Conservation (phyloP, 108 stramenopile genomes). For the Asterionellopsis glacialis region DNA sequence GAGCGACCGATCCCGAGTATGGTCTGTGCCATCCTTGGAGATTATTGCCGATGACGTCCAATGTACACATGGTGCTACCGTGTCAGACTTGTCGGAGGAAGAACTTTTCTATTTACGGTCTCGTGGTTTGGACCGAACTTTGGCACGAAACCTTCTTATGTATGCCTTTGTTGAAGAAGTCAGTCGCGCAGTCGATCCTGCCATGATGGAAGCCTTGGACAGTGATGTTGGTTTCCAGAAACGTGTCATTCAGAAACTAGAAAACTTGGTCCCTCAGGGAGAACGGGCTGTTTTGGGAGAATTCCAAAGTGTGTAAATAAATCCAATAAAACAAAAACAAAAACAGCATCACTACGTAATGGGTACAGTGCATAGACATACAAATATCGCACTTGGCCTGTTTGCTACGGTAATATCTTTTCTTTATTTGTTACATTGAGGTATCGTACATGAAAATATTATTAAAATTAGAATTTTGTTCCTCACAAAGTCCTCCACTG, state of each 20-base stretch:
- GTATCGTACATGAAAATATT: too few relatives aligned
- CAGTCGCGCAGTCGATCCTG: constrained; percentile 41
- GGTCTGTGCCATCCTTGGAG: constrained; percentile 90
- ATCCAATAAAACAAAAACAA: constrained; percentile 4
- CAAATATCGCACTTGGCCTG: too few relatives aligned
- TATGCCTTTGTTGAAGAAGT: constrained; percentile 87
- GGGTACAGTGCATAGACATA: too few relatives aligned
- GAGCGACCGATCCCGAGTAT: constrained; percentile 77
- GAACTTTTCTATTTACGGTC: constrained; percentile 89
- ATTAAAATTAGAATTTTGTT: too few relatives aligned
- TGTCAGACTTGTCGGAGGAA: constrained; percentile 93
- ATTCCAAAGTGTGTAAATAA: constrained; percentile 70
- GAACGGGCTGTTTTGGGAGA: constrained; percentile 71
- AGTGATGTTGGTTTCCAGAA: constrained; percentile 60
- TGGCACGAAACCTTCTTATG: constrained; percentile 79
- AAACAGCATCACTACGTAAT: background rate
- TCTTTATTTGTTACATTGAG: too few relatives aligned
- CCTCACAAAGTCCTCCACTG: too few relatives aligned
- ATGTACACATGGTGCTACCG: constrained; percentile 95
- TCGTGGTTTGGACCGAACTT: constrained; percentile 73
- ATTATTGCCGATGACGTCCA: constrained; percentile 94
- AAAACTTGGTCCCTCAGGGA: constrained; percentile 75
- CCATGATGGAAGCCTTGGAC: constrained; percentile 49
- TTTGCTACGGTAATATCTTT: too few relatives aligned
- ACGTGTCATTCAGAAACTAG: constrained; percentile 62